Conservation (phyloP, 1,139 yeast genomes). For the Zhuliangozyma parablackwelliae region DNA sequence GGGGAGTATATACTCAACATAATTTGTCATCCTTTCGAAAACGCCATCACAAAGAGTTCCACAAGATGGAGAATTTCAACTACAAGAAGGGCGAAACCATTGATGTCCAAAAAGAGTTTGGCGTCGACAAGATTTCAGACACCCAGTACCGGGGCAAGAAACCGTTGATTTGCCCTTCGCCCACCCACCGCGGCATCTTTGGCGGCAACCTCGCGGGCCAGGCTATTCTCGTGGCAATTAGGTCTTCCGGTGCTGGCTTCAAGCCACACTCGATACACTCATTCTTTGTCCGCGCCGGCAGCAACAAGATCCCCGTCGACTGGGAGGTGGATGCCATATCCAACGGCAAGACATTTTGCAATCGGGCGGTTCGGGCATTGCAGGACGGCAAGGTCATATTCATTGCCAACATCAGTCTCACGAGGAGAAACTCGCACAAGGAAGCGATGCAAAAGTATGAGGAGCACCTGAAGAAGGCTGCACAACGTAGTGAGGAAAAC, state of each 20-base stretch:
- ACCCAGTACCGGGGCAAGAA: conserved; percentile 18
- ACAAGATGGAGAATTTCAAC: conserved; percentile 5
- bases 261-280: conserved; percentile 37
- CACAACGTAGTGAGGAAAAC: too few species aligned
- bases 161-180: conserved; percentile 24
- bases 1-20: too few species aligned
- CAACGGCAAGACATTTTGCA: conserved; percentile 57
- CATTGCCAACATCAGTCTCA: conserved; percentile 51
- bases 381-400: conserved; percentile 51
- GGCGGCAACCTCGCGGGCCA: conserved; percentile 38
- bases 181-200: conserved; percentile 25
- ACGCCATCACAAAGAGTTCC: too few species aligned
- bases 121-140: conserved; percentile 17
- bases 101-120: conserved; percentile 16
- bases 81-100: conserved; percentile 9
- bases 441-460: conserved; percentile 21
- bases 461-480: conserved; percentile 15
- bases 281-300: conserved; percentile 25
- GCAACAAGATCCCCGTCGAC: conserved; percentile 16
- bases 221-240: conserved; percentile 31
- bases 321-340: conserved; percentile 36
- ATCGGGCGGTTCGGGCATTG: conserved; percentile 52
- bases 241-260: conserved; percentile 23
- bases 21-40: too few species aligned
- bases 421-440: conserved; percentile 27